Evolutionary conservation across 106 monocot species (phyloP), one percentile per base, ranked within the genome.

Genomic region (Posidonia australis): DNA sequence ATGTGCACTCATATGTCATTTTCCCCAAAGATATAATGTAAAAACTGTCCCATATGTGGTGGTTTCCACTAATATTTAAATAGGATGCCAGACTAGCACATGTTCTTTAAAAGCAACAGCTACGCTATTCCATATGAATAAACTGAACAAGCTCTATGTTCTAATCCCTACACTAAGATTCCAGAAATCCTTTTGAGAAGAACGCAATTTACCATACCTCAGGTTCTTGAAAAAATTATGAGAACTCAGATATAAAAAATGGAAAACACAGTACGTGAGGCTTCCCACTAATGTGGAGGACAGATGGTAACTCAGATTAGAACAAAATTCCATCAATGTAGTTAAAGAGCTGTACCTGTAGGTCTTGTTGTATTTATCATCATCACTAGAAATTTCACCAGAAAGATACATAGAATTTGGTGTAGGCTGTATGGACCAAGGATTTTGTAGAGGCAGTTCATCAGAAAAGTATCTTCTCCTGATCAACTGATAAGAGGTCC

Each of bases 401-500:
- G 79, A 73, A 54, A 16, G 63, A 23, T 70, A 72, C 52, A 69
- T 21, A 29, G 81, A 75, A 64, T 60, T 77, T 28, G 66, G 63
- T 6, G 55, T 31, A 17, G 83, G 68, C 62, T 72, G 46, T 30
- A 62, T 14, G 52, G 83, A 81, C 93, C 89, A 93, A 54, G 75
- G 69, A 69, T 52, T 93, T 51, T 76, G 65, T 27, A 69, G 68
- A 51, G 78, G 78, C 62, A 75, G 62, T 1, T 88, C 88, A 41
- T 89, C 81, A 65, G 93, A 83, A 64, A 93, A 89, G 72, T 93
- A 93, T 74, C 93, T 89, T 65, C 93, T 89, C 53, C 79, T 72
- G 51, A 93, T 83, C 77, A 93, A 79, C 93, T 93, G 77, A 57
- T 36, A 81, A 71, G 32, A 24, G 6, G 44, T 41, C 13, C 45